Evolutionary conservation across 495 filamentous ascomycete genomes (phyloP), one percentile per base, ranked within the genome.

Genomic region (Platismatia glauca): DNA sequence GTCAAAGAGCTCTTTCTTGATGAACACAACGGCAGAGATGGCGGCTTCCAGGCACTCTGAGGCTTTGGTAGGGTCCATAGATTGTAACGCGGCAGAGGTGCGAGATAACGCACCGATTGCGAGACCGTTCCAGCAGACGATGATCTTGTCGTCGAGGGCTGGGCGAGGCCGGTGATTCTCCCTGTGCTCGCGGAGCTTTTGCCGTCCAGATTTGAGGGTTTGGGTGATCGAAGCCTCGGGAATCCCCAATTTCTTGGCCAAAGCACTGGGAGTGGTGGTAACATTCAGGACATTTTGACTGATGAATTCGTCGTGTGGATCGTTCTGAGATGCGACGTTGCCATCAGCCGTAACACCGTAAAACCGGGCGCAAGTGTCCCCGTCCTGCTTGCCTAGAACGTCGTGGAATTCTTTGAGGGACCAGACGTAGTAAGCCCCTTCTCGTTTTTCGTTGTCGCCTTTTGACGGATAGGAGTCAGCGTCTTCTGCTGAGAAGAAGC

Each of bases 401-500:
- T 83, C 80, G 39, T 90, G 86, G 66, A 97, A 86, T 66, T 97
- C 93, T 67, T 90, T 87, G 60, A 88, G 77, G 0, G 92, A 95
- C 92, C 93, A 98, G 24, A 96, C 84, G 69, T 98, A 97, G 69
- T 90, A 97, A 3, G 94, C 94, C 24, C 94, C 94, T 72, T 97
- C 93, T 27, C 89, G 83, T 78, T 92, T 95, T 59, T 96, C 89
- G 0, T 78, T 81, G 68, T 97, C 93, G 13, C 84, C 84, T 38
- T 78, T 82, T 24, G 81, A 81, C 55, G 87, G 87, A 33, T 83
- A 83, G n/a, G 90, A 95, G 72, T 97, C 92, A 0, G 94, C 93
- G 68, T 95, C 91, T 73, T 98, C 94, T 35, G 89, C 88, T 0
- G 91, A 91, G 70, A 85, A 87, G 71, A 97, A 96, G 0, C 88